Conservation (phyloP, 2,329 filamentous ascomycete genomes). For the Lachnellula occidentalis region DNA sequence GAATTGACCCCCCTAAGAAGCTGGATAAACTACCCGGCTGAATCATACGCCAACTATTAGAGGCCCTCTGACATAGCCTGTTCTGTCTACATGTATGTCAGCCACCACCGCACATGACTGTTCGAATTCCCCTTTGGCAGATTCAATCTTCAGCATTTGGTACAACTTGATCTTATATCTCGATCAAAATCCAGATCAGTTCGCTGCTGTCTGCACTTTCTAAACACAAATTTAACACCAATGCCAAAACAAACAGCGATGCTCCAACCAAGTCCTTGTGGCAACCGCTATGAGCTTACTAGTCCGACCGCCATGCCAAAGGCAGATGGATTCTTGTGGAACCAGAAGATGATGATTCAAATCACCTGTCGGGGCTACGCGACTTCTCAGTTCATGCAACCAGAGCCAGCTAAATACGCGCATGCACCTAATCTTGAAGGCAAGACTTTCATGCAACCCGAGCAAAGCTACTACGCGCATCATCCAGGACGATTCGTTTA, state of each 20-base stretch:
- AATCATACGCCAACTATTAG: too few relatives aligned
- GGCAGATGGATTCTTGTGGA: slow-evolving; percentile 53
- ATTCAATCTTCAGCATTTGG: too few relatives aligned
- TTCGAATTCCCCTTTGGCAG: too few relatives aligned
- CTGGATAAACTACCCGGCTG: too few relatives aligned
- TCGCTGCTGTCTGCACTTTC: too few relatives aligned
- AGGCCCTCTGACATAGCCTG: too few relatives aligned
- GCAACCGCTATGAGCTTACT: slow-evolving; percentile 49
- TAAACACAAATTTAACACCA: too few relatives aligned
- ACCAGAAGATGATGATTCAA: slow-evolving; percentile 57
- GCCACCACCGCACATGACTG: too few relatives aligned
- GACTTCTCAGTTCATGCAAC: slow-evolving; percentile 55
- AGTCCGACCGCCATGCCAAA: slow-evolving; percentile 52
- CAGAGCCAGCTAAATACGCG: slow-evolving; percentile 55
- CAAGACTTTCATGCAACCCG: slow-evolving; percentile 56
- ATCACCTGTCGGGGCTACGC: slow-evolving; percentile 54
- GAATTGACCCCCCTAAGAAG: too few relatives aligned
- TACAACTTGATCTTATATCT: too few relatives aligned
- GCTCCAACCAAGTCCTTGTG: slow-evolving; percentile 36
- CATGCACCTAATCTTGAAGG: slow-evolving; percentile 52
- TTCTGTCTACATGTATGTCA: too few relatives aligned
- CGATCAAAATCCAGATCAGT: too few relatives aligned
- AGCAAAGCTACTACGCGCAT: slow-evolving; percentile 54
- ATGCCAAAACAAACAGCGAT: not conserved
- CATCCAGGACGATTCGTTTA: slow-evolving; percentile 56